Conservation (phyloP, 1,284 basidiomycete genomes). For the Boletellus dicymbophilus region DNA sequence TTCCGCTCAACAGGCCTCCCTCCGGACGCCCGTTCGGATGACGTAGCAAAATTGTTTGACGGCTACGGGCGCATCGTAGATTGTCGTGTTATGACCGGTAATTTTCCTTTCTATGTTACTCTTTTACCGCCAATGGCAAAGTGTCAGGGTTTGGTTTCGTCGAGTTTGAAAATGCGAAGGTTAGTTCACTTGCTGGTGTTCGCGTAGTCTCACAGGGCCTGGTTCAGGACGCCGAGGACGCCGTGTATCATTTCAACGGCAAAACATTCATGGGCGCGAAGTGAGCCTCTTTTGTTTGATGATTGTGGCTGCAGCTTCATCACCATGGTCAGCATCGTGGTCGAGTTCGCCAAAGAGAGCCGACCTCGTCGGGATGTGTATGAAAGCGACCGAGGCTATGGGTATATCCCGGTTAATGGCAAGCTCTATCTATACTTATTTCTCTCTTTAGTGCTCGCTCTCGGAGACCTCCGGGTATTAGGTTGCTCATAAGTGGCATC, state of each 20-base stretch:
- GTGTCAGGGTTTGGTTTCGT: conserved; percentile 84
- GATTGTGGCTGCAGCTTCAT: conserved; percentile 5
- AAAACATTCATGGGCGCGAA: conserved; percentile 86
- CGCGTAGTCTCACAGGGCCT: conserved; percentile 2
- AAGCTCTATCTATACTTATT: background rate
- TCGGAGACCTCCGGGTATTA: conserved; percentile 78
- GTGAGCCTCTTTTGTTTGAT: conserved; percentile 46
- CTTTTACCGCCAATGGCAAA: conserved; percentile 8
- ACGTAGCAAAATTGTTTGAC: conserved; percentile 85
- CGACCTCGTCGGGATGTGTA: conserved; percentile 79
- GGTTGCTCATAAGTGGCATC: conserved; percentile 83
- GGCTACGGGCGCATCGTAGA: conserved; percentile 86
- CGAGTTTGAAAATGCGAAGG: conserved; percentile 86
- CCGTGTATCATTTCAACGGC: conserved; percentile 82
- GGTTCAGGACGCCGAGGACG: conserved; percentile 88
- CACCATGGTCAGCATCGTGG: conserved; percentile 69
- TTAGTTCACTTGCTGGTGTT: conserved; percentile 23
- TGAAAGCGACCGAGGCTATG: conserved; percentile 53
- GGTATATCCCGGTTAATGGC: conserved; percentile 40
- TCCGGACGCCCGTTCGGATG: conserved; percentile 74
- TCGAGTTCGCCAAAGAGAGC: conserved; percentile 89
- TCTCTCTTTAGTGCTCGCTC: conserved; percentile 50
- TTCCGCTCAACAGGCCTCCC: conserved; percentile 61
- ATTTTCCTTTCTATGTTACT: conserved; percentile 23
- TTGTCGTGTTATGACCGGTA: conserved; percentile 92